Conservation (phyloP, 768 basidiomycete genomes). For the Pulveroboletus sp. region DNA sequence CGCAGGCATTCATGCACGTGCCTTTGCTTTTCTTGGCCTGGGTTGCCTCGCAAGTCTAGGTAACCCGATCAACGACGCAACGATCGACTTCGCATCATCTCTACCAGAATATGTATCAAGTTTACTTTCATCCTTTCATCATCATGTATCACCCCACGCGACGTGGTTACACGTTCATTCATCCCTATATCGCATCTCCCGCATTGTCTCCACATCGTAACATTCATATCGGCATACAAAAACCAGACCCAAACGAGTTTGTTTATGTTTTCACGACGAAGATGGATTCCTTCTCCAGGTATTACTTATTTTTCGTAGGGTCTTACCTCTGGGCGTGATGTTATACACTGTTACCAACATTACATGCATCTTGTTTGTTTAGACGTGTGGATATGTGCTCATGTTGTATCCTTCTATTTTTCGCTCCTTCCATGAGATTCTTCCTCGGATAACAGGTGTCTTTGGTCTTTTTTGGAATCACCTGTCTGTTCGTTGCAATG, state of each 20-base stretch:
- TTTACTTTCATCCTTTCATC: background rate
- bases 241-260: no score
- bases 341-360: constrained; percentile 8
- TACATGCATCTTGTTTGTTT: constrained; percentile 2
- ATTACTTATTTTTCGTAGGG: constrained; percentile 6
- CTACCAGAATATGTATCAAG: constrained; percentile 7
- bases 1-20: background rate
- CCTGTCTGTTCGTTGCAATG: background rate
- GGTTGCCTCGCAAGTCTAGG: constrained; percentile 16
- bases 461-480: background rate
- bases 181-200: constrained; percentile 13
- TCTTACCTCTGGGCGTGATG: constrained; percentile 8
- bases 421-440: background rate
- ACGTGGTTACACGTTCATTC: constrained; percentile 10
- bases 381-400: constrained; percentile 1
- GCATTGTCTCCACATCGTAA: constrained; percentile 2
- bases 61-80: constrained; percentile 16
- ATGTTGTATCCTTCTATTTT: background rate
- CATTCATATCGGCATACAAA: constrained; percentile 5
- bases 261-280: background rate
- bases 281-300: background rate
- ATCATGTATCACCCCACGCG: constrained; percentile 17
- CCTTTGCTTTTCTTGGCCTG: constrained; percentile 4
- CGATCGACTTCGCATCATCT: constrained; percentile 7
- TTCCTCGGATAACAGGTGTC: constrained; percentile 2